Conservation (phyloP, 208 protist genomes). For the Wallacemonas sp. region DNA sequence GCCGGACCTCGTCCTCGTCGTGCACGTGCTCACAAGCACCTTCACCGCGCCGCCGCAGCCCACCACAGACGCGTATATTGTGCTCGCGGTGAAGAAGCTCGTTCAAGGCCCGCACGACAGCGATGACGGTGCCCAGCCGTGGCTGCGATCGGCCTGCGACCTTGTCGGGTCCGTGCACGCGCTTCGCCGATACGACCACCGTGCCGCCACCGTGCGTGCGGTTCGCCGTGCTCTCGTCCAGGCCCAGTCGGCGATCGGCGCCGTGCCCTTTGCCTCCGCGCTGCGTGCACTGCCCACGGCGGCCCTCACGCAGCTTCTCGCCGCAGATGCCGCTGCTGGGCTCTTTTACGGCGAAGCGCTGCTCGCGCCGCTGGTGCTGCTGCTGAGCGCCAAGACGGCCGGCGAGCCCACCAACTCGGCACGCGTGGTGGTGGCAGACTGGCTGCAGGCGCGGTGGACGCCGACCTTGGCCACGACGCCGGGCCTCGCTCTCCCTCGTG, state of each 20-base stretch:
- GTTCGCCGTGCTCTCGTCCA: neutral
- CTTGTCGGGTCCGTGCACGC: neutral
- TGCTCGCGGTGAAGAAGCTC: constrained; percentile 29
- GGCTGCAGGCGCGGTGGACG: neutral
- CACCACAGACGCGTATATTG: constrained; percentile 65
- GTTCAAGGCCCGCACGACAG: neutral
- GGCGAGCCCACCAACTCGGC: too few relatives aligned
- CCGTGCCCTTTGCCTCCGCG: neutral
- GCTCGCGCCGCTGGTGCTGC: neutral
- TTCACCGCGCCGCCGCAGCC: constrained; percentile 72
- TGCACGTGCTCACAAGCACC: constrained; percentile 42
- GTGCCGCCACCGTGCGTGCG: neutral
- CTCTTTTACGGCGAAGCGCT: constrained; percentile 14
- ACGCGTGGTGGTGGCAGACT: neutral
- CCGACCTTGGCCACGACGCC: neutral
- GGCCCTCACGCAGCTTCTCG: neutral
- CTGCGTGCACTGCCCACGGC: neutral
- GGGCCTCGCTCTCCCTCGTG: neutral
- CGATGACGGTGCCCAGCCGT: neutral
- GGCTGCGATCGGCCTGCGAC: neutral
- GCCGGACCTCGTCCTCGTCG: constrained; percentile 47
- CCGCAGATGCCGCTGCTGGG: neutral
- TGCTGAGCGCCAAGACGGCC: too few relatives aligned
- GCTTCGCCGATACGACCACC: constrained; percentile 20
- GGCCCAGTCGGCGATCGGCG: neutral